A percentile compares a stretch with the other conserved stretches of the same genome.
Conservation (phyloP, 2,329 filamentous ascomycete genomes). For the Beauveria sp. region DNA sequence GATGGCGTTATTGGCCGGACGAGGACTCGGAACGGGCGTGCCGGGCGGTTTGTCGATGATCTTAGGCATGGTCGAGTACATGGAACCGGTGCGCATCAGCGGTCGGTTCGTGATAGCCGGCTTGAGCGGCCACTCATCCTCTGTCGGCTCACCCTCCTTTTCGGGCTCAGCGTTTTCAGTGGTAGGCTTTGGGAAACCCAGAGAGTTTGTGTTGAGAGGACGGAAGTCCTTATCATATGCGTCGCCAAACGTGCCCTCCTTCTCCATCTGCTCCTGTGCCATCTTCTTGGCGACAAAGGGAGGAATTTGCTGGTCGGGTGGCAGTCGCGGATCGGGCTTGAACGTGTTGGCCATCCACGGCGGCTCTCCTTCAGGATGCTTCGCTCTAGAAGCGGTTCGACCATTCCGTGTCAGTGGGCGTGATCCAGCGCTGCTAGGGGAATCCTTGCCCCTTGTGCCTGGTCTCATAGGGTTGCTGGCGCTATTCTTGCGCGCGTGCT, state of each 20-base stretch:
- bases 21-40: constrained; percentile 36
- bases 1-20: constrained; percentile 32
- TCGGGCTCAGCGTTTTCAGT: not conserved
- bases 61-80: constrained; percentile 58
- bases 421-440: constrained; percentile 37
- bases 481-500: constrained; percentile 34
- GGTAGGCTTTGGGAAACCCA: constrained; percentile 36
- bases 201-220: constrained; percentile 63
- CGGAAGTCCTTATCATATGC: constrained; percentile 84
- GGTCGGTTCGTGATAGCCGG: constrained; percentile 37
- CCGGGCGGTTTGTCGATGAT: constrained; percentile 33
- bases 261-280: constrained; percentile 93
- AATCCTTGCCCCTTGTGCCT: constrained; percentile 51
- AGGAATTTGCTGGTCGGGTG: constrained; percentile 90
- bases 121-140: constrained; percentile 54
- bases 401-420: constrained; percentile 58
- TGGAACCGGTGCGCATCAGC: constrained; percentile 35
- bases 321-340: constrained; percentile 87
- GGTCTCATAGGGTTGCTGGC: constrained; percentile 39
- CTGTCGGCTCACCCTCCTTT: constrained; percentile 10
- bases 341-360: constrained; percentile 95
- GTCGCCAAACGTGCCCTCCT: constrained; percentile 77
- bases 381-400: constrained; percentile 38
- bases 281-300: constrained; percentile 87
- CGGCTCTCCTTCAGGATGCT: constrained; percentile 84